Evolutionary conservation across 352 stramenopile genomes (phyloP), one percentile per base, ranked within the genome.

Genomic region (Globisporangium mamillatum): DNA sequence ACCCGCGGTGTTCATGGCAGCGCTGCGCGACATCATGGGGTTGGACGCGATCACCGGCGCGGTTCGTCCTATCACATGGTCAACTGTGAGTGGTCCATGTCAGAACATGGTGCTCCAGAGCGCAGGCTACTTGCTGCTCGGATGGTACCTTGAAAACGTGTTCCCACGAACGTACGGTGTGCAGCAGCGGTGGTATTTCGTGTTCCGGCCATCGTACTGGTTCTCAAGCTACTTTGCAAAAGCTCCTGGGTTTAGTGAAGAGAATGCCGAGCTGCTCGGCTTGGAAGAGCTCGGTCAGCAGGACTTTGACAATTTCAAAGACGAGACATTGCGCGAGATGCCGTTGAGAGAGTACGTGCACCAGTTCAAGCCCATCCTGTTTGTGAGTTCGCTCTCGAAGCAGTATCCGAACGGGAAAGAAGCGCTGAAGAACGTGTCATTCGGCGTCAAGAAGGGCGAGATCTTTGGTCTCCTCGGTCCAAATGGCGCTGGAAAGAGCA

Each of bases 401-500:
- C 76, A 72, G 36, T 95, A 92, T 70, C 74, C 81, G 4, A 88
- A 92, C 54, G 88, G 88, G 14, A 93, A 91, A 69, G 68, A 88
- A 27, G 93, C 91, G 0, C 72, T 98, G 16, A 73, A 82, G 20
- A 81, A 90, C n/a, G 77, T 98, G 1, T 95, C 88, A 20, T 90
- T 98, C 63, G 84, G 78, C 9, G 92, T 98, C 16, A 80, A 85
- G 58, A 90, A 90, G 34, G 93, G 95, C n/a, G 89, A 98, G 68
- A 94, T 97, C 46, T 97, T 99, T 59, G 94, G 94, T 0, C 66
- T 98, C 0, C 71, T 99, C 7, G 96, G 96, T 5, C 89, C 92
- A 10, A 99, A 99, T 74, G 96, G 96, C 0, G 90, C 93, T 8
- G 95, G 96, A 16, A 98, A 99, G 66, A 99, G 95, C 38, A 99